These are phyloP conservation scores for Paulownia fortunei DNA, from an alignment of 257 asterid genomes.

Conservation along the genomic window DNA sequence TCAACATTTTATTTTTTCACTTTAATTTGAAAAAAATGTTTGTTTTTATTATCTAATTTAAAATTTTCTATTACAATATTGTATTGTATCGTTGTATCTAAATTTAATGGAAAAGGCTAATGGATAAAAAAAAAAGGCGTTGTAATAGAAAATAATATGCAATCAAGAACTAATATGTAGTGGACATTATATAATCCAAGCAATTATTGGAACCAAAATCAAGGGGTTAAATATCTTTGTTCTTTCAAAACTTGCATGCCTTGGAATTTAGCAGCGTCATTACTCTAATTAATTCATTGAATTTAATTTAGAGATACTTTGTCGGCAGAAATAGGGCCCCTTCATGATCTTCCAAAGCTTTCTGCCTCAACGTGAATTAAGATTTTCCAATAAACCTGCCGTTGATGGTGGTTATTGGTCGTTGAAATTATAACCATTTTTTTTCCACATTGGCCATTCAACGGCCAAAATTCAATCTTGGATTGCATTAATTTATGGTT, in stretches of 20 bases:
- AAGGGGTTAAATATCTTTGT: not conserved
- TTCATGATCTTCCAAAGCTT: constrained; percentile 35
- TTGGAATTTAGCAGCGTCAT: constrained; percentile 27
- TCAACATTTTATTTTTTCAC: too few relatives aligned
- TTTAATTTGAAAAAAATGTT: too few relatives aligned
- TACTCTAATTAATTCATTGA: not conserved
- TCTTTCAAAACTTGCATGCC: constrained; percentile 23
- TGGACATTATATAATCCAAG: not conserved
- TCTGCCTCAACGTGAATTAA: constrained; percentile 26
- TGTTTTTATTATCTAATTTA: too few relatives aligned
- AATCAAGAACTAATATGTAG: too few relatives aligned
- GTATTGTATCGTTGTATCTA: too few relatives aligned
- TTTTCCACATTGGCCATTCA: not conserved
- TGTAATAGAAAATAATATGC: too few relatives aligned
- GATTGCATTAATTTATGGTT: not conserved
- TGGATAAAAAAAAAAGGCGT: too few relatives aligned
- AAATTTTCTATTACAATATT: too few relatives aligned
- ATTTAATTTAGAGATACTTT: constrained; percentile 19
- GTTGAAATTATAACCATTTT: constrained; percentile 38
- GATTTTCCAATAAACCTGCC: constrained; percentile 45
- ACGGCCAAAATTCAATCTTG: constrained; percentile 35
- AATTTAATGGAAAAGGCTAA: too few relatives aligned
- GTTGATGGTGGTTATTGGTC: constrained; percentile 70
- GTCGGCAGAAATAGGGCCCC: constrained; percentile 56
- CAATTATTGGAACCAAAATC: constrained; percentile 15